Base-by-base conservation (phyloP, 306 rosid genomes). In the Argentina anserina region DNA sequence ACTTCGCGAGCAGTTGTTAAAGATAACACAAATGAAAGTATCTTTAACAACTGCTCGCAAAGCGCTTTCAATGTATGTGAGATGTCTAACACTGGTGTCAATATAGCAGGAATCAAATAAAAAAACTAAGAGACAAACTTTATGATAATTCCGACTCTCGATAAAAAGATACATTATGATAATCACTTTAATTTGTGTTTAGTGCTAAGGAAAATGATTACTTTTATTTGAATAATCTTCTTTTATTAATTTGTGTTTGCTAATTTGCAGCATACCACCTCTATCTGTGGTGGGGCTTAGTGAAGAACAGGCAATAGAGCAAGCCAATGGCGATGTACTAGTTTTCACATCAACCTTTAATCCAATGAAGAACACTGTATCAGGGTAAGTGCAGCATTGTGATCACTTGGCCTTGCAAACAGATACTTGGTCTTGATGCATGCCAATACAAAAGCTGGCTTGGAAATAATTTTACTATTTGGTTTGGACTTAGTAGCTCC, bases 331-430 rank as follows among this genome's bases (percentile, higher is more conserved):
- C 56, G 97, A 94, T 84, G 23, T 89, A 75, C 81, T 83, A 75
- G 84, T 94, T 53, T 94, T 84, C 85, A 88, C 97, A 9, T 94
- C 99, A 42, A 76, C 87, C 59, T 94, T 94, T 85, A 94, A 91
- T 75, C 99, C 97, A 28, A 86, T 94, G 99, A 94, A 88, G 92
- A 94, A 94, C 72, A 89, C 95, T 14, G 86, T 94, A 79, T 94
- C 97, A 52, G 99, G 99, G 99, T 94, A 89, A 41, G 84, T 76
- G 70, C 13, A 46, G 17, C 73, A 45, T 34, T 76, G 55, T 76
- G 81, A 67, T 46, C 29, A 37, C 40, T 17, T 13, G 45, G 36
- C 20, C 20, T 37, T 56, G 52, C 58, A 55, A 39, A 20, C 12
- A 29, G 11, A 28, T 31, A 43, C 60, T 69, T 23, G 41, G 39